Conservation (phyloP, 148 eudicot species). For the Arctostaphylos glauca region DNA sequence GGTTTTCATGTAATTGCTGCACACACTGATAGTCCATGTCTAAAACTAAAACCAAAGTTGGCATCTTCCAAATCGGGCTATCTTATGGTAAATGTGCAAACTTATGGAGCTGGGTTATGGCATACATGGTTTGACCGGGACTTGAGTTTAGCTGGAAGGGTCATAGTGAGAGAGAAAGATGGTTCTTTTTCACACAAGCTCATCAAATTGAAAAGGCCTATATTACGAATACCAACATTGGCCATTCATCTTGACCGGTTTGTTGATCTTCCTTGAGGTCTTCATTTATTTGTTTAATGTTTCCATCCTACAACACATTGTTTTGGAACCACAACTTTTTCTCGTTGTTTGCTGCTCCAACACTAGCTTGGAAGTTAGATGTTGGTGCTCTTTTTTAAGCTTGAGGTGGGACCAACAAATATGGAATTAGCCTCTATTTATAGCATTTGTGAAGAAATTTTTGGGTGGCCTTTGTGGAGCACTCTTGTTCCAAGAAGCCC, state of each 20-base stretch:
- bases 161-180: constrained; percentile 68
- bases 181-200: constrained; percentile 81
- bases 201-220: constrained; percentile 73
- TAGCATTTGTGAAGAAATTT: not conserved
- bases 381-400: not conserved
- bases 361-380: not conserved
- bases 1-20: constrained; percentile 97
- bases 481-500: not conserved
- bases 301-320: not conserved
- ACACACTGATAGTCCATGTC: constrained; percentile 96
- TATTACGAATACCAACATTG: constrained; percentile 81
- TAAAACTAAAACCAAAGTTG: constrained; percentile 86
- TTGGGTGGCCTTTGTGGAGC: not conserved
- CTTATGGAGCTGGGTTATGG: constrained; percentile 97
- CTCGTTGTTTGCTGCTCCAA: not conserved
- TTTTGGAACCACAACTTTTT: not conserved
- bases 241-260: constrained; percentile 95
- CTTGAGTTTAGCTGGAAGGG: constrained; percentile 90
- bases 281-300: not conserved
- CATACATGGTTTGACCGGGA: constrained; percentile 98
- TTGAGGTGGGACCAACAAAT: not conserved
- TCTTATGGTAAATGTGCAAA: constrained; percentile 94
- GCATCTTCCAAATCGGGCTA: constrained; percentile 86
- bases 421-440: not conserved
- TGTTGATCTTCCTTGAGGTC: constrained; percentile 31